Conservation (phyloP, 768 basidiomycete genomes). For the Russula brevipes region DNA sequence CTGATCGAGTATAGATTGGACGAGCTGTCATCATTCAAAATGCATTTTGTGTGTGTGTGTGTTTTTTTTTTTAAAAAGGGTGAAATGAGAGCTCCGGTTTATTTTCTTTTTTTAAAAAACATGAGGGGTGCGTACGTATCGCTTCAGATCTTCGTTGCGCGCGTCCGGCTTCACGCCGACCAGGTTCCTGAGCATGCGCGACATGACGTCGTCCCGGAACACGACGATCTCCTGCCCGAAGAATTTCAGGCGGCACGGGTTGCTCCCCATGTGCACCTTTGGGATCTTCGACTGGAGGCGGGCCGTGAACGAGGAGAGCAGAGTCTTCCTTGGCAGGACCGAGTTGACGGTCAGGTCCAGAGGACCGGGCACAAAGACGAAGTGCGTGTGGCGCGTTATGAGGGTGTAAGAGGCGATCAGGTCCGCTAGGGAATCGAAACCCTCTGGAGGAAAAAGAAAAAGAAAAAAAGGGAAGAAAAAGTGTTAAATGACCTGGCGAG, state of each 20-base stretch:
- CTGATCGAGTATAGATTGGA: constrained; percentile 95
- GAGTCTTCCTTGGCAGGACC: constrained; percentile 72
- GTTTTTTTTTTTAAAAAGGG: background rate
- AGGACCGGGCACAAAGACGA: constrained; percentile 93
- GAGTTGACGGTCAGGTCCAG: constrained; percentile 80
- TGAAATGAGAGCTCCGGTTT: background rate
- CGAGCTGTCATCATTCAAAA: constrained; percentile 50
- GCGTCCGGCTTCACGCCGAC: constrained; percentile 83
- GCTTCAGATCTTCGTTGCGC: constrained; percentile 73
- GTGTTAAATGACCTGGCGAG: background rate
- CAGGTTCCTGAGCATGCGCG: constrained; percentile 86
- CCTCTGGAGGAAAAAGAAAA: constrained; percentile 46
- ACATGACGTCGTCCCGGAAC: constrained; percentile 90
- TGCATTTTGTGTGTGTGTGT: no score
- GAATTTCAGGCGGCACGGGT: constrained; percentile 93
- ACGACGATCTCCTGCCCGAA: constrained; percentile 95
- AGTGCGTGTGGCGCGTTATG: constrained; percentile 76
- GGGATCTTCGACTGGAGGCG: constrained; percentile 70
- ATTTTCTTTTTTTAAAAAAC: background rate
- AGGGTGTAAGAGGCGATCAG: constrained; percentile 76
- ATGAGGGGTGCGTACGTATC: constrained; percentile 58
- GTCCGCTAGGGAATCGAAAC: constrained; percentile 82
- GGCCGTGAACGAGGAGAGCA: constrained; percentile 69
- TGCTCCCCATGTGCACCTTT: constrained; percentile 76
- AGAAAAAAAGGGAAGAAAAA: constrained; percentile 31